Conservation (phyloP, 371 early-diverging fungal genomes). For the Mortierella sp. region DNA sequence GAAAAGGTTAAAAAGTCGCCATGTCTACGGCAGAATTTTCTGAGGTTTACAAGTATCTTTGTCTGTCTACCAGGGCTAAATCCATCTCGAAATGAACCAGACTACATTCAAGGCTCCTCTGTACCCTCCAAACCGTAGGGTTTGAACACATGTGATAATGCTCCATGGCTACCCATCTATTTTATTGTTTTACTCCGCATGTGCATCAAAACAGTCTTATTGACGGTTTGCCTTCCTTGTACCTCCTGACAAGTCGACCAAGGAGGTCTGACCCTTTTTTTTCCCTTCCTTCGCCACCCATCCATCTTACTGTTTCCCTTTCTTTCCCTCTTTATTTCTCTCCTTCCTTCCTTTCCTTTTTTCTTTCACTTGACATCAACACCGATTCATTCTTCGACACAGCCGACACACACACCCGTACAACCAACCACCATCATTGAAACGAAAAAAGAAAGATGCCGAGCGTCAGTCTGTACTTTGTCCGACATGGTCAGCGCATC, state of each 20-base stretch:
- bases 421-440: not conserved
- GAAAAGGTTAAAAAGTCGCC: no score
- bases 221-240: no score
- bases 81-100: no score
- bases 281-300: not conserved
- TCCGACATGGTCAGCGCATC: slow-evolving; percentile 70
- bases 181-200: not conserved
- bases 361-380: slow-evolving; percentile 12
- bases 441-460: slow-evolving; percentile 16
- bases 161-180: not conserved
- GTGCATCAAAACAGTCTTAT: not conserved
- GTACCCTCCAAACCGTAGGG: not conserved
- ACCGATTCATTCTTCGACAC: not conserved
- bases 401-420: not conserved
- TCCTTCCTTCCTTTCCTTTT: slow-evolving; percentile 15
- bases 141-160: not conserved
- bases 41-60: no score
- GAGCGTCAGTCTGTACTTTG: slow-evolving; percentile 58
- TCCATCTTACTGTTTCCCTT: not conserved
- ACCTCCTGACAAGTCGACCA: no score
- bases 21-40: no score
- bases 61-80: no score
- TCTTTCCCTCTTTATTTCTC: slow-evolving; percentile 19
- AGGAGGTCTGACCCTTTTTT: not conserved
- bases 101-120: no score